These are phyloP conservation scores for Massariosphaeria phaeospora DNA, from an alignment of 495 filamentous ascomycete genomes.

Conservation along the genomic window DNA sequence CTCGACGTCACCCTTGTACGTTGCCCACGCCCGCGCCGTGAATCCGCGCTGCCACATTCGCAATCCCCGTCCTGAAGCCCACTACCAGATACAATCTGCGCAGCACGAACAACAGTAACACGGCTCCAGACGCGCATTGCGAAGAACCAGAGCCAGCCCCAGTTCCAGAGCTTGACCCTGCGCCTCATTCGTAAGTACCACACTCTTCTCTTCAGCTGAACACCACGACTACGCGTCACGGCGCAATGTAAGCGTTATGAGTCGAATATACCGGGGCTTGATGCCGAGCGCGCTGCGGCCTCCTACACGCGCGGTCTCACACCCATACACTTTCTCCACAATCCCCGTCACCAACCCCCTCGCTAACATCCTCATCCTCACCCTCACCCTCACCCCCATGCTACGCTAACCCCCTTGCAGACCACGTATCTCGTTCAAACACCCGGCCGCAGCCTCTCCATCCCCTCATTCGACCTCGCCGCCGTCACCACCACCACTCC, in stretches of 20 bases:
- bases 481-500: not conserved
- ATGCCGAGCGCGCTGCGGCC: too few relatives aligned
- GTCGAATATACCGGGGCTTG: too few relatives aligned
- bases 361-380: not conserved
- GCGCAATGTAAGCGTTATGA: not conserved
- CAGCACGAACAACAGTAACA: not conserved
- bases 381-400: not conserved
- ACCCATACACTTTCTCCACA: not conserved
- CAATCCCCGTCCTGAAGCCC: too few relatives aligned
- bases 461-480: not conserved
- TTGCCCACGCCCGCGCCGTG: too few relatives aligned
- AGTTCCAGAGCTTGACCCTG: not conserved
- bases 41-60: too few relatives aligned
- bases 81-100: constrained; percentile 8
- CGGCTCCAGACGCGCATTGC: not conserved
- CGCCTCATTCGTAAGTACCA: constrained; percentile 1
- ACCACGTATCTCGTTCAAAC: too few relatives aligned
- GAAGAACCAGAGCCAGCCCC: not conserved
- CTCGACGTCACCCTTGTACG: too few relatives aligned
- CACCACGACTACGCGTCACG: not conserved
- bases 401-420: not conserved
- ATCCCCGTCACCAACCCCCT: not conserved
- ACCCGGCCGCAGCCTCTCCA: not conserved
- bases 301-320: too few relatives aligned
- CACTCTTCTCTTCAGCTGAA: not conserved